phyloP scores from a whole-genome alignment of 345 rosid species.

The Euclidium syriacum region DNA sequence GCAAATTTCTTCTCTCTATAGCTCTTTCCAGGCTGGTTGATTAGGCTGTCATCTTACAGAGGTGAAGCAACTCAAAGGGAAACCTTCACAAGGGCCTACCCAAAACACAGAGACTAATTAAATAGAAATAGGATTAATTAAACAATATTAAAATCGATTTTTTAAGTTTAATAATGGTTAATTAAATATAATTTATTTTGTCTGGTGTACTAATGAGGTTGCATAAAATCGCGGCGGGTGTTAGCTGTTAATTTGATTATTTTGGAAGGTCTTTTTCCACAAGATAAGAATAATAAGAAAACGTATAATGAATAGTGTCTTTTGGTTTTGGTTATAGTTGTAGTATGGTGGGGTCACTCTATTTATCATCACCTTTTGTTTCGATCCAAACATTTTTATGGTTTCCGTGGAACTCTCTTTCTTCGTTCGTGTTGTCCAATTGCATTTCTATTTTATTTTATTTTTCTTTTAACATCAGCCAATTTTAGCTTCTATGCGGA shows the following conservation, averaged over 20 bases:
- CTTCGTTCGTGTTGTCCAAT: background rate
- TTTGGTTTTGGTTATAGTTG: constrained; percentile 1
- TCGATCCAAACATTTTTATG: background rate
- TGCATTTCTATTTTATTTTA: too few relatives aligned
- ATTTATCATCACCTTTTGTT: constrained; percentile 6
- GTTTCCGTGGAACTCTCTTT: background rate
- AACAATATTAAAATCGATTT: background rate
- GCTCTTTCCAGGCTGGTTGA: constrained; percentile 91
- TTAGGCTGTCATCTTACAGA: constrained; percentile 61
- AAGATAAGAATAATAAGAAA: constrained; percentile 20
- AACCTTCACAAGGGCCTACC: constrained; percentile 40
- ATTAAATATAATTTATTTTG: background rate
- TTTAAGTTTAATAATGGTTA: background rate
- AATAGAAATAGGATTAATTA: constrained; percentile 6
- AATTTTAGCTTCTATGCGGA: too few relatives aligned
- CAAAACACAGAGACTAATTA: background rate
- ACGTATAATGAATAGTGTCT: constrained; percentile 7
- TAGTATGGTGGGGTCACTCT: constrained; percentile 14
- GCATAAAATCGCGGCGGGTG: constrained; percentile 25
- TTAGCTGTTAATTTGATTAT: constrained; percentile 19
- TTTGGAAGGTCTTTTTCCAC: constrained; percentile 16
- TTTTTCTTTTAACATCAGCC: too few relatives aligned
- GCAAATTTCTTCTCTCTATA: constrained; percentile 26
- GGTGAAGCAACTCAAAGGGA: constrained; percentile 30
- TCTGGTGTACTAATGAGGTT: constrained; percentile 7